A percentile compares a stretch with the other conserved stretches of the same genome.
These are phyloP conservation scores for Noccaea caerulescens DNA, from an alignment of 345 rosid species.

Conservation along the genomic window DNA sequence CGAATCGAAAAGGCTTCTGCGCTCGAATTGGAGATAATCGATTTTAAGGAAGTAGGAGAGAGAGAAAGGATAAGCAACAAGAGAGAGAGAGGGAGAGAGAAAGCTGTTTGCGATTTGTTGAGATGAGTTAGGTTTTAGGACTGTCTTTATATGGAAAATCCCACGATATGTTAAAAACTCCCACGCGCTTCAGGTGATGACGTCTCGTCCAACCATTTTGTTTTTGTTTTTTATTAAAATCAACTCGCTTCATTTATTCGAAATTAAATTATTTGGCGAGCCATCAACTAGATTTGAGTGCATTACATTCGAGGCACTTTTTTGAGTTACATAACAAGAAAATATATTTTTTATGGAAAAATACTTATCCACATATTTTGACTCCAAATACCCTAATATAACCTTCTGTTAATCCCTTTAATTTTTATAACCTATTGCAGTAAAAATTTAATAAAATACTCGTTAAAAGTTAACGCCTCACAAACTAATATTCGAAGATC, in stretches of 20 bases:
- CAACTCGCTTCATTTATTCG: slow-evolving; percentile 12
- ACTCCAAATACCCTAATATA: too few species aligned
- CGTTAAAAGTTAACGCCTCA: too few species aligned
- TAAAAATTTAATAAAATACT: too few species aligned
- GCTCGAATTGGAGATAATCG: slow-evolving; percentile 14
- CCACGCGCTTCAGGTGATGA: slow-evolving; percentile 41
- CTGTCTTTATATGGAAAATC: slow-evolving; percentile 38
- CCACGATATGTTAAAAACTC: slow-evolving; percentile 12
- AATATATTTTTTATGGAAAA: too few species aligned
- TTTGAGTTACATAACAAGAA: too few species aligned
- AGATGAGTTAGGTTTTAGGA: slow-evolving; percentile 4
- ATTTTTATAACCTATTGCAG: too few species aligned
- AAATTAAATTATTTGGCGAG: not conserved
- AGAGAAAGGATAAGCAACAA: slow-evolving; percentile 26
- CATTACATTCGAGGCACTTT: too few species aligned
- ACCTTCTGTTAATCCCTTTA: too few species aligned
- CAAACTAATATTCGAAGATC: too few species aligned
- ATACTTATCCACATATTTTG: too few species aligned
- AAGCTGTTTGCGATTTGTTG: slow-evolving; percentile 27
- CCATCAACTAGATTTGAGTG: not conserved
- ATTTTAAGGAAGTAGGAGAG: slow-evolving; percentile 3
- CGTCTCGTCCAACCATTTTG: not conserved
- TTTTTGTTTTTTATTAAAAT: not conserved
- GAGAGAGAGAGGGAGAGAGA: slow-evolving; percentile 1
- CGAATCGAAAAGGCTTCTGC: slow-evolving; percentile 24